phyloP scores from a whole-genome alignment of 2,329 filamentous ascomycete species.

The Fusarium oxysporum region DNA sequence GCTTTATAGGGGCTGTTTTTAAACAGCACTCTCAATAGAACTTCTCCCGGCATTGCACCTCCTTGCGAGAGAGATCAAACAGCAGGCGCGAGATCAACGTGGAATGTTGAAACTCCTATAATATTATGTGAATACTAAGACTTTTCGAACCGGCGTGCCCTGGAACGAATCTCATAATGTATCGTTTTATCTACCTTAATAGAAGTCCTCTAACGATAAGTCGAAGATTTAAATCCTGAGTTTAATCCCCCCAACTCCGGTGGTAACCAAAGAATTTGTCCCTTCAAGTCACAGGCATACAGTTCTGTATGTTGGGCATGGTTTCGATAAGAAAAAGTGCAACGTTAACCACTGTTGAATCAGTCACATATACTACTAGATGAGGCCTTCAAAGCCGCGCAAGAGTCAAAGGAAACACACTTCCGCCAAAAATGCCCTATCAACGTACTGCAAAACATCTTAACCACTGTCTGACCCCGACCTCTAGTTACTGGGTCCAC shows the following conservation, averaged over 20 bases:
- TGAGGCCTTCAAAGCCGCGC: background rate
- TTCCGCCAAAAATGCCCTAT: background rate
- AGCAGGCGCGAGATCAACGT: background rate
- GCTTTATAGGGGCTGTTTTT: background rate
- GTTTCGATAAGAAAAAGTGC: background rate
- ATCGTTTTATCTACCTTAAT: background rate
- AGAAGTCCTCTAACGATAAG: background rate
- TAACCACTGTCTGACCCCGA: background rate
- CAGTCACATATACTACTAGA: background rate
- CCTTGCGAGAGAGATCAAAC: background rate
- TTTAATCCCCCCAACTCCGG: background rate
- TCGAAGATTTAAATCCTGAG: background rate
- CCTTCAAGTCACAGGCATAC: background rate
- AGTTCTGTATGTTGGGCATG: background rate
- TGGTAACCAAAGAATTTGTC: background rate
- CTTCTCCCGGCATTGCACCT: background rate
- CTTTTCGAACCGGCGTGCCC: background rate
- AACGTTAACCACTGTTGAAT: background rate
- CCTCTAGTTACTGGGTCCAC: constrained; percentile 26
- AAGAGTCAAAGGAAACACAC: background rate
- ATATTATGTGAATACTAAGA: background rate
- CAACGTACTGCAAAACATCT: background rate
- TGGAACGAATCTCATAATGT: background rate
- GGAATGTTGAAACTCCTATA: background rate
- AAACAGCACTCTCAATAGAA: background rate